Evolutionary conservation across 352 stramenopile species (phyloP), one percentile per base, ranked within the genome.

Genomic region (Globisporangium cederbergense): DNA sequence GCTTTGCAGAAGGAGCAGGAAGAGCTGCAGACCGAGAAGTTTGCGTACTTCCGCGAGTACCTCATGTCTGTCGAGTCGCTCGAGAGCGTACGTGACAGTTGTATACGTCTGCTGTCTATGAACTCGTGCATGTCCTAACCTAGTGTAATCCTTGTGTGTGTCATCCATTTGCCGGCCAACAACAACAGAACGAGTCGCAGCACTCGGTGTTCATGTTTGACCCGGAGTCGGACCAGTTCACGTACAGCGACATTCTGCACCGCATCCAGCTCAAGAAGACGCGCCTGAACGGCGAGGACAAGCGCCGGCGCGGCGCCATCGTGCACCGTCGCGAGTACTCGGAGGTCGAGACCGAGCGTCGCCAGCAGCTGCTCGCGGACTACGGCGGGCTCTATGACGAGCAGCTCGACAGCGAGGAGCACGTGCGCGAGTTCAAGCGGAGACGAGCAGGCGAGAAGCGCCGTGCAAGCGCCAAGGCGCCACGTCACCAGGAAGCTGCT

Each of bases 211-310:
- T 95, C 65, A 82, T 92, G 62, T 69, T 95, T 22, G 78, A 95
- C 62, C 83, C 79, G 0, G 79, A 90, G 62, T 87, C 86, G 38
- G 65, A 88, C 54, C 65, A 89, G 45, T 90, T 91, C 56, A 93
- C 86, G 59, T 95, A 93, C 74, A 81, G 74, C 57, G 80, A 90
- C 60, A 67, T 95, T 52, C 50, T 84, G 38, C 84, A 90, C 49
- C 86, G 86, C 42, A 87, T 95, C 45, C 79, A 90, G 63, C 75
- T 95, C 28, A 87, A 77, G 60, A 95, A 95, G 72, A 93, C 84
- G 49, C 92, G 92, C 73, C 68, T 87, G 64, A 77, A 68, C 61
- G 75, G 81, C 45, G 86, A 95, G 52, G 84, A 93, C 60, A 93
- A 95, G 64, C 84, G 86, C 20, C 86, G 80, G 8, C 83, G 79